phyloP scores from a whole-genome alignment of 805 yeast species.

The Yarrowia porcina region DNA sequence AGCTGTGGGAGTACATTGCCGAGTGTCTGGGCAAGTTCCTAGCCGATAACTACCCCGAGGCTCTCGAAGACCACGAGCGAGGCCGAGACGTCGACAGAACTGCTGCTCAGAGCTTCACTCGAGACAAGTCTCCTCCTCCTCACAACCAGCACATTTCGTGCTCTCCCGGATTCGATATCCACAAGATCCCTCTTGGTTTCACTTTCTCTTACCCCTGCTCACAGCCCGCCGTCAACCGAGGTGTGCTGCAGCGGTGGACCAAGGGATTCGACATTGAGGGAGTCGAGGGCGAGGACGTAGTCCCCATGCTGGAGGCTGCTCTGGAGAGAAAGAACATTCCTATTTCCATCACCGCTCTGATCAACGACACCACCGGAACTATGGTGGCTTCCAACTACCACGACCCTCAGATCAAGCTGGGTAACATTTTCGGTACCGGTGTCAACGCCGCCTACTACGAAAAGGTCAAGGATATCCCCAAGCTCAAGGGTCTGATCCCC shows the following conservation, averaged over 20 bases:
- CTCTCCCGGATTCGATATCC: constrained; percentile 39
- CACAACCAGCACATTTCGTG: constrained; percentile 23
- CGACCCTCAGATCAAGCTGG: constrained; percentile 86
- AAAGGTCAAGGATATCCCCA: constrained; percentile 65
- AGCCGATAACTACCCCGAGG: constrained; percentile 63
- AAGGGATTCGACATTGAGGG: constrained; percentile 93
- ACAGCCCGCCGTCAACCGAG: constrained; percentile 79
- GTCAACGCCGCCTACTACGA: constrained; percentile 97
- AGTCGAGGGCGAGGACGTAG: constrained; percentile 93
- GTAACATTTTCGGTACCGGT: constrained; percentile 95
- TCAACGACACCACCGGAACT: constrained; percentile 97
- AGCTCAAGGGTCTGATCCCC: constrained; percentile 67
- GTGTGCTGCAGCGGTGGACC: constrained; percentile 93
- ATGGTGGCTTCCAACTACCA: constrained; percentile 92
- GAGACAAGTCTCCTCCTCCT: constrained; percentile 19
- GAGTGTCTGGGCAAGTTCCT: constrained; percentile 70
- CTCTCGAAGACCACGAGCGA: background rate
- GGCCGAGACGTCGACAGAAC: constrained; percentile 20
- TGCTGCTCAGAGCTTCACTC: background rate
- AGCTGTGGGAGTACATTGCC: constrained; percentile 84
- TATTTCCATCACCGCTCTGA: constrained; percentile 83
- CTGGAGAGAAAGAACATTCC: constrained; percentile 64
- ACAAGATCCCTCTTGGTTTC: constrained; percentile 78
- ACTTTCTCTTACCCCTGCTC: constrained; percentile 83
- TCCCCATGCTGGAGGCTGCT: constrained; percentile 81